Evolutionary conservation across 495 filamentous ascomycete species (phyloP).

Genomic region (Xylaria nigripes): DNA sequence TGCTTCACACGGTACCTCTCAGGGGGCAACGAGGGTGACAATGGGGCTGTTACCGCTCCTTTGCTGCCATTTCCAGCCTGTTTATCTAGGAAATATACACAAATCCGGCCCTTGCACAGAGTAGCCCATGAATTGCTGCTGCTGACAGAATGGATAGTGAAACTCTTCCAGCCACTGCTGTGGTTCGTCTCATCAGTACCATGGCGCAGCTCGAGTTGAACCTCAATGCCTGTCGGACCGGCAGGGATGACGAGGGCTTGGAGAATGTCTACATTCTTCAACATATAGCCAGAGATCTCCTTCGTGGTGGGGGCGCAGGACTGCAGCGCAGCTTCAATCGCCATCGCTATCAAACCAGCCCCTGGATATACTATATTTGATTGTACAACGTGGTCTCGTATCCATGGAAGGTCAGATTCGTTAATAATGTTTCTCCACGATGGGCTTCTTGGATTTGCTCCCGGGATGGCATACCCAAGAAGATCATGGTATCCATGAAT

Average conservation of each 20-base stretch:
- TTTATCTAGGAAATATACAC: too few relatives aligned
- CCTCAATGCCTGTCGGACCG: conserved; percentile 25
- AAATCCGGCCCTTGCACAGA: too few relatives aligned
- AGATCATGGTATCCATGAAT: conserved; percentile 36
- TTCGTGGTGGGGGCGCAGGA: conserved; percentile 15
- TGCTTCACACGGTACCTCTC: too few relatives aligned
- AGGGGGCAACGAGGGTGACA: too few relatives aligned
- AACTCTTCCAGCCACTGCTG: too few relatives aligned
- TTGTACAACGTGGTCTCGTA: conserved; percentile 34
- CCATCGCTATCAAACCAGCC: conserved; percentile 43
- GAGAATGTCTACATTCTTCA: conserved; percentile 20
- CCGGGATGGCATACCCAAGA: conserved; percentile 26
- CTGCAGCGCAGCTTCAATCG: conserved; percentile 39
- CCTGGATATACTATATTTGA: conserved; percentile 39
- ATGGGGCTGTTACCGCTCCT: too few relatives aligned
- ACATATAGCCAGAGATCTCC: conserved; percentile 5
- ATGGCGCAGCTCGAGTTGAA: conserved; percentile 21
- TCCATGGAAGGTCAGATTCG: conserved; percentile 36
- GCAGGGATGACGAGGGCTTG: conserved; percentile 24
- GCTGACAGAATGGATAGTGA: too few relatives aligned
- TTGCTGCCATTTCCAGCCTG: too few relatives aligned
- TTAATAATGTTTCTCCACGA: conserved; percentile 34
- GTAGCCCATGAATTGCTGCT: too few relatives aligned
- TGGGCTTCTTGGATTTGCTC: conserved; percentile 27
- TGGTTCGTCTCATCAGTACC: conserved; percentile 9